Percentiles rank a stretch among this genome's conserved stretches.
Evolutionary conservation across 352 stramenopile species (phyloP).

Genomic region (Globisporangium lucens): DNA sequence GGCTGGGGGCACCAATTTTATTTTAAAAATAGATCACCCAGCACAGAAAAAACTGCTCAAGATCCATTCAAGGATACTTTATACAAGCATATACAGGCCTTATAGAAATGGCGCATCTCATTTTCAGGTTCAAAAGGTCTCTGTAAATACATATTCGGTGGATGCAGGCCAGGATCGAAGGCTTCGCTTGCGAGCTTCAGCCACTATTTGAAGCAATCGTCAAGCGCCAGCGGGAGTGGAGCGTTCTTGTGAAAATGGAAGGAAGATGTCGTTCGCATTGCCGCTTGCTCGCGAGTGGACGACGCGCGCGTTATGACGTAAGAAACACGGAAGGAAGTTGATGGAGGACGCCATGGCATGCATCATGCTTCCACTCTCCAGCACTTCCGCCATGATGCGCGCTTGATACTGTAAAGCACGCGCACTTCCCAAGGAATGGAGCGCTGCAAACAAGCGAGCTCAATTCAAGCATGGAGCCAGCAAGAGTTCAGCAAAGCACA

Average conservation of each 20-base stretch:
- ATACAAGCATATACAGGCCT: background rate
- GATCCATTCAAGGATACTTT: background rate
- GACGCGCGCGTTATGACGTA: constrained; percentile 7
- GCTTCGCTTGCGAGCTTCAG: background rate
- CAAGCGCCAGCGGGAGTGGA: background rate
- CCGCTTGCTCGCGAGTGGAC: background rate
- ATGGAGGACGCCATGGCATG: background rate
- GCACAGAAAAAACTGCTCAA: background rate
- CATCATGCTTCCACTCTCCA: background rate
- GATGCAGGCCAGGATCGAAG: background rate
- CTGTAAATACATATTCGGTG: background rate
- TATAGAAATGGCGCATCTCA: background rate
- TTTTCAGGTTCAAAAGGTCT: background rate
- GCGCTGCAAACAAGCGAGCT: background rate
- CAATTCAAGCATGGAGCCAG: background rate
- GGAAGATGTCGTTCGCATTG: background rate
- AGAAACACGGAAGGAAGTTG: constrained; percentile 1
- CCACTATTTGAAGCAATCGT: constrained; percentile 3
- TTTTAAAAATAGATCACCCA: constrained; percentile 4
- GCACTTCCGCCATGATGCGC: background rate
- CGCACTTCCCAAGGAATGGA: background rate
- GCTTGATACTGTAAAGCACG: background rate
- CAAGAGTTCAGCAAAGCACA: background rate
- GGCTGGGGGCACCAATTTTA: background rate
- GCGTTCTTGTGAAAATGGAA: background rate